Conservation (phyloP, 495 filamentous ascomycete species). For the Hypoxylon rickii region DNA sequence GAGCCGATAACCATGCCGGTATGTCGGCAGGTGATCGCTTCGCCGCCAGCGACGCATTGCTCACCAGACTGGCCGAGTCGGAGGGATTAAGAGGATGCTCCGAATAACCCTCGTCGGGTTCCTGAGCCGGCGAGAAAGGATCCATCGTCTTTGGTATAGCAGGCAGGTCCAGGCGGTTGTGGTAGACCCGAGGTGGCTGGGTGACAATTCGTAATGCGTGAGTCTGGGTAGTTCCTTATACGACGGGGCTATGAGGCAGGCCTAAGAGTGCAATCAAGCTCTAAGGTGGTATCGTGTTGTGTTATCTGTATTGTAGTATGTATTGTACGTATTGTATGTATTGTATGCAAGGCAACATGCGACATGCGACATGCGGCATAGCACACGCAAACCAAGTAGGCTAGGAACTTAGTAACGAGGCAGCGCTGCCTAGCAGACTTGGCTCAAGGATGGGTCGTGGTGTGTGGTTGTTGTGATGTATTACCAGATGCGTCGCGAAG, state of each 20-base stretch:
- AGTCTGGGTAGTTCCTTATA: background rate
- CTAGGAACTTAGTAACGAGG: conserved; percentile 25
- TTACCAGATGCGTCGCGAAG: conserved; percentile 16
- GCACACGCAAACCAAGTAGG: background rate
- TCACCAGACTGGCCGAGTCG: conserved; percentile 31
- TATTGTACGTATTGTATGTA: too few species aligned
- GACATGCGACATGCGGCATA: conserved; percentile 4
- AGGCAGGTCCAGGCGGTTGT: too few species aligned
- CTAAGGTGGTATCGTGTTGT: too few species aligned
- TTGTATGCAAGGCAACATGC: conserved; percentile 10
- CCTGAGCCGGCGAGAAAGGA: conserved; percentile 41
- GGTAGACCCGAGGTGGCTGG: background rate
- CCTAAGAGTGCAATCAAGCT: too few species aligned
- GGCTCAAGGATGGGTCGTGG: too few species aligned
- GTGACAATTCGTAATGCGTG: background rate
- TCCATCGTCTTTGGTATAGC: conserved; percentile 39
- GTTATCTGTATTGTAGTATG: too few species aligned
- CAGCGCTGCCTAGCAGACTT: conserved; percentile 9
- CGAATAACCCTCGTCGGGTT: conserved; percentile 63
- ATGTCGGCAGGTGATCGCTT: conserved; percentile 37
- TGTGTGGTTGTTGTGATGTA: conserved; percentile 22
- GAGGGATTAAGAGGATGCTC: conserved; percentile 58
- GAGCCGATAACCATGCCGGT: conserved; percentile 52
- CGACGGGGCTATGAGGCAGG: background rate
- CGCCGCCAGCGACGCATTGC: conserved; percentile 29